phyloP scores from a whole-genome alignment of 2,329 filamentous ascomycete species.

The Didymella arachidicola region DNA sequence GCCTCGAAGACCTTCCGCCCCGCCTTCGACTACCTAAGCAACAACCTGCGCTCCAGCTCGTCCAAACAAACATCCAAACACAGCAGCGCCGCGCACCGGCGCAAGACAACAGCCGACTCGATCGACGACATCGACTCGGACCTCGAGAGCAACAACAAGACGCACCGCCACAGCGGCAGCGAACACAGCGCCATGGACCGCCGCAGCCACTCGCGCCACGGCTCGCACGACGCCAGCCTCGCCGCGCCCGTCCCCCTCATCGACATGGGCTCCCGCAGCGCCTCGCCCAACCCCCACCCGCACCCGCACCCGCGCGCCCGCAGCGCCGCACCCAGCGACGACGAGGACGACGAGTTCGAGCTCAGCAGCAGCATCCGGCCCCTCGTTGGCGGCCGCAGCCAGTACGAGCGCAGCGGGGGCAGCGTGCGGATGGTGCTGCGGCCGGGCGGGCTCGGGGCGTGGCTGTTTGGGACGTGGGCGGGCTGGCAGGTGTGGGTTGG shows the following conservation, averaged over 20 bases:
- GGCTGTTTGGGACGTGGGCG: slow-evolving; percentile 56
- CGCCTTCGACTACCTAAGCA: slow-evolving; percentile 48
- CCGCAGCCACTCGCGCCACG: slow-evolving; percentile 39
- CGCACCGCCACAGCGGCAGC: no score
- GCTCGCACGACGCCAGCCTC: slow-evolving; percentile 46
- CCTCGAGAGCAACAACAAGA: slow-evolving; percentile 42
- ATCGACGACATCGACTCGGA: slow-evolving; percentile 51
- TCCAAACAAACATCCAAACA: slow-evolving; percentile 24
- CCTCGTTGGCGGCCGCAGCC: slow-evolving; percentile 40
- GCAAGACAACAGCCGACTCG: slow-evolving; percentile 45
- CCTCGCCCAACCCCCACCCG: slow-evolving; percentile 52
- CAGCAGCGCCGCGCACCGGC: slow-evolving; percentile 35
- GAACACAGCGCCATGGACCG: slow-evolving; percentile 33
- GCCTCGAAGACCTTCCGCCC: slow-evolving; percentile 43
- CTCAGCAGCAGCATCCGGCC: slow-evolving; percentile 49
- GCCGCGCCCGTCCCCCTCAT: slow-evolving; percentile 55
- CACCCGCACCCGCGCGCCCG: slow-evolving; percentile 53
- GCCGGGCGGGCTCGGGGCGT: slow-evolving; percentile 57
- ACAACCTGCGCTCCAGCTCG: slow-evolving; percentile 34
- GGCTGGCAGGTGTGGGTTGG: slow-evolving; percentile 60
- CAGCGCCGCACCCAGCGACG: slow-evolving; percentile 56
- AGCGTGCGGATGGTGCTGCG: slow-evolving; percentile 48
- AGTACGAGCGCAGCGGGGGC: slow-evolving; percentile 34
- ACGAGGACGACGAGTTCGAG: slow-evolving; percentile 56
- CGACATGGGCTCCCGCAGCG: slow-evolving; percentile 52